Evolutionary conservation across 1,139 yeast genomes (phyloP), one percentile per base, ranked within the genome.

Genomic region (Pichia sp.): DNA sequence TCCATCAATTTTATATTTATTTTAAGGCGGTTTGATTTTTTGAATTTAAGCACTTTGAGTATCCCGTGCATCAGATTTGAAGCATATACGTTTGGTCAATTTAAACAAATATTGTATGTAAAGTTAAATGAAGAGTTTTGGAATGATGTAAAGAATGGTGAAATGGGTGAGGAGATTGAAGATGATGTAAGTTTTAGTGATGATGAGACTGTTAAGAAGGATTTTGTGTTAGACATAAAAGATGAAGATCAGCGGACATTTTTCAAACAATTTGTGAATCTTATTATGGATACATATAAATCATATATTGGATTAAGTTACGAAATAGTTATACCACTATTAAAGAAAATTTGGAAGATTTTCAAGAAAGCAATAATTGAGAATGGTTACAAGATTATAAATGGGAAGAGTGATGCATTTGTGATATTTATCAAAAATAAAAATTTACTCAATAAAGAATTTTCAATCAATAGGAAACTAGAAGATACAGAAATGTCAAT

Each of bases 281-380:
- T 62, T 25, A 56, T 64, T 22, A 40, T 61, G 22, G 62, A 63
- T 40, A 60, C 65, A 4, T 63, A 60, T 41, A 45, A 55, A 6
- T 49, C 60, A 7, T 59, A 56, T 42, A 47, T 62, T 38, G 65
- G 65, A 2, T 32, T 54, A 4, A 56, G 57, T 41, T 48, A 62
- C 9, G 55, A 55, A 8, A 40, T 61, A 39, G 54, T 57, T 18
- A 42, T 58, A 8, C 63, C 64, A 3, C 58, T 58, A 1, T 43
- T 63, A 32, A 53, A 49, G 2, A 55, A 57, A 37, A 43, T 61
- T 13, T 63, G 66, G 66, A 64, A 64, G 1, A 24, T 56, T 2
- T 63, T 63, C 40, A 52, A 52, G 18, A 50, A 55, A 18, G 62
- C 65, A 6, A 45, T 63, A 7, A 23, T 55, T 7, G 40, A 52